Evolutionary conservation across 108 stramenopile genomes (phyloP).

Genomic region (Discostella pseudostelligera): DNA sequence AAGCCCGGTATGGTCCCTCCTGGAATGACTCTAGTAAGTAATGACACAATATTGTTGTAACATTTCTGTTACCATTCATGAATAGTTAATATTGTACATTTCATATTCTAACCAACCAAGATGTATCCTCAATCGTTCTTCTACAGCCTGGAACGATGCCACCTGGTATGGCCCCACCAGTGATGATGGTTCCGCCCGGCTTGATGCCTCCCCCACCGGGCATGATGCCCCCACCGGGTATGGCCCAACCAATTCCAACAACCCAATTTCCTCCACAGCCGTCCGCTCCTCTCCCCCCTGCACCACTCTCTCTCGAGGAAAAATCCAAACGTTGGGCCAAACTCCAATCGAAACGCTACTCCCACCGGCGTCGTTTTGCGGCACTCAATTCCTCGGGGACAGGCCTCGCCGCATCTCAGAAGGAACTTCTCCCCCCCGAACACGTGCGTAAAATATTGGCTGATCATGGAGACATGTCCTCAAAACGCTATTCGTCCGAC

Average conservation of each 20-base stretch:
- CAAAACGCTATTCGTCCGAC: slow-evolving; percentile 94
- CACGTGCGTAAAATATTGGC: slow-evolving; percentile 95
- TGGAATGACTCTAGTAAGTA: slow-evolving; percentile 52
- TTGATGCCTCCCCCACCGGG: slow-evolving; percentile 23
- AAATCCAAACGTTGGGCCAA: slow-evolving; percentile 88
- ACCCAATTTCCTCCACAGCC: slow-evolving; percentile 7
- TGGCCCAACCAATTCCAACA: slow-evolving; percentile 38
- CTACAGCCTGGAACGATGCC: slow-evolving; percentile 47
- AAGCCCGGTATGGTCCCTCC: slow-evolving; percentile 58
- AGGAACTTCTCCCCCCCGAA: slow-evolving; percentile 92
- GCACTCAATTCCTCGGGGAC: slow-evolving; percentile 30
- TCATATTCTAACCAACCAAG: too few relatives aligned
- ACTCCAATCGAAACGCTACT: slow-evolving; percentile 77
- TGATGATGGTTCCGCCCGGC: slow-evolving; percentile 24
- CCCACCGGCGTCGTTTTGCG: slow-evolving; percentile 64
- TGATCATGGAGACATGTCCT: slow-evolving; percentile 99
- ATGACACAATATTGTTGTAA: not conserved
- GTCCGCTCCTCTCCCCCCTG: slow-evolving; percentile 10
- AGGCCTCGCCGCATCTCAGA: slow-evolving; percentile 72
- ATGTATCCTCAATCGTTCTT: not conserved
- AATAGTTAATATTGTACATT: too few relatives aligned
- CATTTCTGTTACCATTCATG: not conserved
- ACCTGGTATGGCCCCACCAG: slow-evolving; percentile 37
- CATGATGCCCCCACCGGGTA: slow-evolving; percentile 35
- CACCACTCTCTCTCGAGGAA: slow-evolving; percentile 58